Evolutionary conservation across 1,139 yeast species (phyloP).

Genomic region (Hansenula sp.): DNA sequence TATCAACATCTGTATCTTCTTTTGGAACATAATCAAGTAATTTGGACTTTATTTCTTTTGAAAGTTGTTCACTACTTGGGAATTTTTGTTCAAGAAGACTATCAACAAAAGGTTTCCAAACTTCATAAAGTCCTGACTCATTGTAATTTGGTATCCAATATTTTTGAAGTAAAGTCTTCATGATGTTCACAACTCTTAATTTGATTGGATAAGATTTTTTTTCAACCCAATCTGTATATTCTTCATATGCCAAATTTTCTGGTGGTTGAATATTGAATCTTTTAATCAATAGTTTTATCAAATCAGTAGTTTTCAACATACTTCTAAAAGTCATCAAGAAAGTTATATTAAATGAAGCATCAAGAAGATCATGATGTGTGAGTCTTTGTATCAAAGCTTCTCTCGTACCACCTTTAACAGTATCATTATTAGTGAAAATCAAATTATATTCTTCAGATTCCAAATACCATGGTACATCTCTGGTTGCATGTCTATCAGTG

Average conservation of each 20-base stretch:
- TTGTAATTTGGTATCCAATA: slow-evolving; percentile 74
- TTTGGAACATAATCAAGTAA: slow-evolving; percentile 8
- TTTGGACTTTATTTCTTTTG: slow-evolving; percentile 23
- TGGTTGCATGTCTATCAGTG: slow-evolving; percentile 16
- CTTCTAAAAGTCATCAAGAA: slow-evolving; percentile 75
- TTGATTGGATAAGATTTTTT: slow-evolving; percentile 66
- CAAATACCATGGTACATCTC: slow-evolving; percentile 72
- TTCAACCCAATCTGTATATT: slow-evolving; percentile 75
- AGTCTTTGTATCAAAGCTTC: slow-evolving; percentile 79
- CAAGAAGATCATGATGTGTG: slow-evolving; percentile 72
- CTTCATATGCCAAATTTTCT: slow-evolving; percentile 81
- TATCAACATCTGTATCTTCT: slow-evolving; percentile 6
- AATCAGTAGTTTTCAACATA: slow-evolving; percentile 64
- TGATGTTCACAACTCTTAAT: slow-evolving; percentile 61
- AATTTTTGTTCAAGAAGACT: slow-evolving; percentile 41
- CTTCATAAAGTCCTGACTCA: slow-evolving; percentile 43
- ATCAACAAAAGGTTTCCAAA: slow-evolving; percentile 56
- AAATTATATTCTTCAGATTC: slow-evolving; percentile 76
- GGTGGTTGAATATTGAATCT: slow-evolving; percentile 80
- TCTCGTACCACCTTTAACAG: slow-evolving; percentile 81
- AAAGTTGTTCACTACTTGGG: slow-evolving; percentile 35
- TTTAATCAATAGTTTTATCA: slow-evolving; percentile 56
- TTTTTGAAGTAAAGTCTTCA: slow-evolving; percentile 66
- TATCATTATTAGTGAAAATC: slow-evolving; percentile 68
- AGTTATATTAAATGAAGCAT: slow-evolving; percentile 64